A percentile compares a stretch with the other conserved stretches of the same genome.
These are phyloP conservation scores for Agaricus blazei DNA, from an alignment of 768 basidiomycete genomes.

Conservation along the genomic window DNA sequence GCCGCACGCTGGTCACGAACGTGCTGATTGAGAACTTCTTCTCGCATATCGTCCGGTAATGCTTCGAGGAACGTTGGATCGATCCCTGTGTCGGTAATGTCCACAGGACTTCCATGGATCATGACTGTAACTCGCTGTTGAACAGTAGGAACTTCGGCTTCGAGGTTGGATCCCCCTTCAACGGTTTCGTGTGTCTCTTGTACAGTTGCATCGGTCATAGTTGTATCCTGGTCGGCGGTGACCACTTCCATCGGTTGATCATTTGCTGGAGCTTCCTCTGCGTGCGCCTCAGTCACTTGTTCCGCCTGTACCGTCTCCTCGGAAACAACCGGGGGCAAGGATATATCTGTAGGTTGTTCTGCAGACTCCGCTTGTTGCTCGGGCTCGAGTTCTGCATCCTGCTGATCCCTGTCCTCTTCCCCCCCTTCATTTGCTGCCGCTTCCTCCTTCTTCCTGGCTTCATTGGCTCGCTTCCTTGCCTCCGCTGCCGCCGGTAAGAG, in stretches of 20 bases:
- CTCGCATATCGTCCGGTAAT: constrained; percentile 96
- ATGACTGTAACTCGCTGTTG: constrained; percentile 75
- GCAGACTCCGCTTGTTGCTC: constrained; percentile 27
- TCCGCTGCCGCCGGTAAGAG: constrained; percentile 79
- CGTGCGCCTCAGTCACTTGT: constrained; percentile 8
- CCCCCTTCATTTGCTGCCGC: constrained; percentile 21
- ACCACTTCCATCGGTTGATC: constrained; percentile 9
- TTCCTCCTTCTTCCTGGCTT: constrained; percentile 54
- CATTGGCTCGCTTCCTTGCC: constrained; percentile 50
- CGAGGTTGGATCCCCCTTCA: constrained; percentile 45
- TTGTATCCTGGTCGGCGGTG: constrained; percentile 20
- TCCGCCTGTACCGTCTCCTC: neutral
- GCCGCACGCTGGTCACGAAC: constrained; percentile 87
- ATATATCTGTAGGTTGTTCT: constrained; percentile 23
- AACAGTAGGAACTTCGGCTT: constrained; percentile 13
- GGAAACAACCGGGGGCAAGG: neutral
- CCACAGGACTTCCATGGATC: constrained; percentile 89
- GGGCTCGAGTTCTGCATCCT: constrained; percentile 27
- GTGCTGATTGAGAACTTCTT: constrained; percentile 96
- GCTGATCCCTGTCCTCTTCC: constrained; percentile 26
- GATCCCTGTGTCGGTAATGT: constrained; percentile 98
- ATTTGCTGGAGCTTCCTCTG: constrained; percentile 5
- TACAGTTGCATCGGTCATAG: constrained; percentile 27
- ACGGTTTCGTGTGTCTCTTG: constrained; percentile 28
- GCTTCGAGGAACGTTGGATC: constrained; percentile 98